Evolutionary conservation across 2,329 filamentous ascomycete genomes (phyloP).

Genomic region (Ascochyta koolunga): DNA sequence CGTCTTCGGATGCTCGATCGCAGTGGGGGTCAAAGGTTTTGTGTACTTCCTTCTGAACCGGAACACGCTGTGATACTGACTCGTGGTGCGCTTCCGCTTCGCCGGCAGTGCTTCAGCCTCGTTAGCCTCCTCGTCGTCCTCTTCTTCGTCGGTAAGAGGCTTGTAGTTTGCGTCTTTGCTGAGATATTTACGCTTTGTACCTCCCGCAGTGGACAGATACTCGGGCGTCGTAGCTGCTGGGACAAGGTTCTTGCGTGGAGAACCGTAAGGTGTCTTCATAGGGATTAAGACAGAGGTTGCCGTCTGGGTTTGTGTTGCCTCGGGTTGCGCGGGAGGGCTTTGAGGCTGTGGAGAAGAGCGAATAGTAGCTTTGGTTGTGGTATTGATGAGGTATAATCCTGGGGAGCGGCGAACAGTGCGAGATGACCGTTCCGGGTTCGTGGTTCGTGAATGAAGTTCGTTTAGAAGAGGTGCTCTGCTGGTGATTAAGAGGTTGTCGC

Average conservation of each 20-base stretch:
- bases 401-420: not conserved
- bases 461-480: not conserved
- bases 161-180: not conserved
- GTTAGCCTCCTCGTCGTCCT: not conserved
- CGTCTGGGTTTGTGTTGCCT: not conserved
- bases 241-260: not conserved
- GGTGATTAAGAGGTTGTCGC: not conserved
- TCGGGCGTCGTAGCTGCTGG: not conserved
- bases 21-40: not conserved
- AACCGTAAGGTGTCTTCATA: not conserved
- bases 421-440: not conserved
- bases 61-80: no score
- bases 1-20: not conserved
- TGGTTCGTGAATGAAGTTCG: not conserved
- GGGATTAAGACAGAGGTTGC: not conserved
- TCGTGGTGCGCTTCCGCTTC: not conserved
- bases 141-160: not conserved
- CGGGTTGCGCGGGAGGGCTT: not conserved
- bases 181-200: constrained; percentile 5
- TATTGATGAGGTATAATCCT: not conserved
- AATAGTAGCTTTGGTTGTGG: not conserved
- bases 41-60: not conserved
- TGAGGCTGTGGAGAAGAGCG: not conserved
- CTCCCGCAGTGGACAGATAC: not conserved
- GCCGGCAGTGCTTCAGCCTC: not conserved